Evolutionary conservation across 2,329 filamentous ascomycete species (phyloP), one percentile per base, ranked within the genome.

Genomic region (Ceratocystis albifundus): DNA sequence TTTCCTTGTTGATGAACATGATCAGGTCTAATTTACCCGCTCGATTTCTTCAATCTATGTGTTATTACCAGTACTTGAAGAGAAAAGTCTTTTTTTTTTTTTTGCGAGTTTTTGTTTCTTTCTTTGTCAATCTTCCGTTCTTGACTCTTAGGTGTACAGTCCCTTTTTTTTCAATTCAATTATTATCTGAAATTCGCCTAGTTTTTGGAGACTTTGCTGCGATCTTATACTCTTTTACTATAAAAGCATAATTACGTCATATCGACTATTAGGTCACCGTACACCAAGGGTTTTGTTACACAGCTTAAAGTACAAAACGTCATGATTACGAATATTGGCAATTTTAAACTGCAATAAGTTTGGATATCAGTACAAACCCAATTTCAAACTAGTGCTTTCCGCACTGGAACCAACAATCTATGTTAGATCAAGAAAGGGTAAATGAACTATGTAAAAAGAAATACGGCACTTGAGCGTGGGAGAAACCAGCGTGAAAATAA

Each of bases 41-140:
- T 25, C 36, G 30, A 30, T 55, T 65, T 61, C 20, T 64, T 64
- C 25, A 17, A 55, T 50, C 46, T 65, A 44, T 44, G 64, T 65
- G 44, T 61, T 65, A 30, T 20, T 48, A 50, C 36, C 10, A 50
- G 41, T 22, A n/a, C 17, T 55, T 53, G 63, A 65, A 55, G 50
- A 65, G 36, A 44, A 57, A 36, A 55, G 63, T 55, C 45, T 7
- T 44, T 53, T 55, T 65, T 65, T 36, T 7, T 44, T 53, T 55
- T 65, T 65, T 36, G 3, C 41, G 36, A 41, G 36, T 41, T 41
- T 41, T 12, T 15, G 12, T 12, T 41, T 41, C 36, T 15, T 12
- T 41, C 15, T 15, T 41, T 15, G 36, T 41, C 10, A 4, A 41
- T 4, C 10, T 41, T 41, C 15, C 3, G n/a, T 44, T 64, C 12